phyloP scores from a whole-genome alignment of 768 basidiomycete genomes.

The Lactarius hatsudake region DNA sequence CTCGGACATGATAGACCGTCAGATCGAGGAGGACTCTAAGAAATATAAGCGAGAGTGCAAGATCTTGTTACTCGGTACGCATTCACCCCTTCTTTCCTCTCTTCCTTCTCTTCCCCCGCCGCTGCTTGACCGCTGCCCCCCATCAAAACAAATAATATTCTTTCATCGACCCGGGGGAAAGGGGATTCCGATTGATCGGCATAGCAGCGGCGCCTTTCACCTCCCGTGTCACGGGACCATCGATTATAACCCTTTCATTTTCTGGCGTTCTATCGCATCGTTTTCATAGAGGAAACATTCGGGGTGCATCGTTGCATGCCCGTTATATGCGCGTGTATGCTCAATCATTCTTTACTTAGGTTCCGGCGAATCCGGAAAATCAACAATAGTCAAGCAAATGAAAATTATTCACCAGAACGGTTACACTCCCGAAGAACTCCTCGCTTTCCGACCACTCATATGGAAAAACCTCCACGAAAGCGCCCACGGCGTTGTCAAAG shows the following conservation, averaged over 20 bases:
- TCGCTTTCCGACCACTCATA: conserved; percentile 70
- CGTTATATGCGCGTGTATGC: conserved; percentile 3
- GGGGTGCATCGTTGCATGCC: not conserved
- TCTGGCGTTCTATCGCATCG: not conserved
- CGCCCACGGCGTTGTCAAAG: conserved; percentile 75
- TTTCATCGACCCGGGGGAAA: too few species aligned
- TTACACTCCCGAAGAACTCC: conserved; percentile 73
- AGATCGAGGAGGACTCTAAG: conserved; percentile 81
- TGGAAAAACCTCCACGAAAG: conserved; percentile 85
- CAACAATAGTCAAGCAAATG: conserved; percentile 97
- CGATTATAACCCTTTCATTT: too few species aligned
- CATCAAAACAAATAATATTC: too few species aligned
- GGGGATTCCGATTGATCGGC: too few species aligned
- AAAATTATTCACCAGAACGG: conserved; percentile 95
- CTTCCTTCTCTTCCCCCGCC: not conserved
- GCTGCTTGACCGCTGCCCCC: rapidly evolving
- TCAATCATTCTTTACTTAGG: conserved; percentile 45
- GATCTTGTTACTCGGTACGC: conserved; percentile 81
- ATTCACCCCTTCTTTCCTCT: not conserved
- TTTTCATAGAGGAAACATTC: too few species aligned
- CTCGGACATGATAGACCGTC: conserved; percentile 77
- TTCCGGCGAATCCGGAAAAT: conserved; percentile 93
- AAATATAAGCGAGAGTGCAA: conserved; percentile 87
- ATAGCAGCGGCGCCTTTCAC: too few species aligned
- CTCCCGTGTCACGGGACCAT: too few species aligned